Conservation (phyloP, 2,329 filamentous ascomycete species). For the Colletotrichum sp. region DNA sequence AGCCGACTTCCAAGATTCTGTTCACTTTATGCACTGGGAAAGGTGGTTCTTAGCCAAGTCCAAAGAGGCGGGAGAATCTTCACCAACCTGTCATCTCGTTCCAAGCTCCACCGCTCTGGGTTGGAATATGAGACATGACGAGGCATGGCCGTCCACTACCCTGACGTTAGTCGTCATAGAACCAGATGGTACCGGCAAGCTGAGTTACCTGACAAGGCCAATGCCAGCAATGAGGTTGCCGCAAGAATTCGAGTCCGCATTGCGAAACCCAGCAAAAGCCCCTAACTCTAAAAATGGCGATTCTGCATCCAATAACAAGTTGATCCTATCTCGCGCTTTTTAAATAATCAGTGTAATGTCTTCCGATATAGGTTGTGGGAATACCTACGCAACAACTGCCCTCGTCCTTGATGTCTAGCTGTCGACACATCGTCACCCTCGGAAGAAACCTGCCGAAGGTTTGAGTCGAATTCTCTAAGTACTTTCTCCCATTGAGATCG, state of each 20-base stretch:
- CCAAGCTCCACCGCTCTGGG: neutral
- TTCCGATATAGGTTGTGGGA: neutral
- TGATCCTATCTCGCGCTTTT: neutral
- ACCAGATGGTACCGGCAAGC: rapidly evolving
- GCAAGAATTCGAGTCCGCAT: neutral
- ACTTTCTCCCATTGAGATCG: neutral
- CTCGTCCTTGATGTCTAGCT: neutral
- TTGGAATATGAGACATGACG: neutral
- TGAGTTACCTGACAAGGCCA: neutral
- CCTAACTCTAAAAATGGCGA: neutral
- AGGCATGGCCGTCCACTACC: neutral
- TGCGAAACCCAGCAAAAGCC: neutral
- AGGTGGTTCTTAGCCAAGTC: neutral
- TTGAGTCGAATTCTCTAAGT: neutral
- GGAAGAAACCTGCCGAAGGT: neutral
- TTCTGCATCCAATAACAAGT: neutral
- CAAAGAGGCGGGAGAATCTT: rapidly evolving
- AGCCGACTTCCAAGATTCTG: neutral
- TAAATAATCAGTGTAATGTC: neutral
- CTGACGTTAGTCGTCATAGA: neutral
- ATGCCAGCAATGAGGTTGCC: neutral
- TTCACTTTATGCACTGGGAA: neutral
- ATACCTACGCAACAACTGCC: neutral
- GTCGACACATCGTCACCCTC: neutral
- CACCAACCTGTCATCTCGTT: neutral